Percentiles rank a stretch among this genome's conserved stretches.
Evolutionary conservation across 768 basidiomycete genomes (phyloP).

Genomic region (Hygrophorus russula): DNA sequence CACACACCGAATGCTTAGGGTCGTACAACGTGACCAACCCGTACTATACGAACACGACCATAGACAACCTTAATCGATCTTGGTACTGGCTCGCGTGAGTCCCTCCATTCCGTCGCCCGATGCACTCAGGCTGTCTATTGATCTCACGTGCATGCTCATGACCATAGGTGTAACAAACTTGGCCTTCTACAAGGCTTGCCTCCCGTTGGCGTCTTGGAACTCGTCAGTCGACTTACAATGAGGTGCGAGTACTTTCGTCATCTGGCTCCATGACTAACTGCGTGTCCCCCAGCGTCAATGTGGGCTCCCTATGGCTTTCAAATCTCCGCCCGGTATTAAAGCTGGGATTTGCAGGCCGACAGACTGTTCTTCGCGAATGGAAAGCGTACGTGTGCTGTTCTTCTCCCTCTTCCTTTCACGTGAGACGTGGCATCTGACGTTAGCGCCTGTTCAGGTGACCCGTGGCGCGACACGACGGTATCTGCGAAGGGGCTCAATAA

Average conservation of each 20-base stretch:
- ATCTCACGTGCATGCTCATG: constrained; percentile 1
- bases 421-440: no score
- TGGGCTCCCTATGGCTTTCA: constrained; percentile 48
- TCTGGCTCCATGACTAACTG: not conserved
- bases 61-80: constrained; percentile 48
- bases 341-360: no score
- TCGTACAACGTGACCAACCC: constrained; percentile 26
- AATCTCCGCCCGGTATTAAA: constrained; percentile 13
- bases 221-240: constrained; percentile 47
- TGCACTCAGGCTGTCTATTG: not conserved
- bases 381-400: no score
- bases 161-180: constrained; percentile 55
- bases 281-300: constrained; percentile 44
- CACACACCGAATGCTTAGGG: constrained; percentile 28
- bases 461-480: no score
- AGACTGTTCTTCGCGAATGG: no score
- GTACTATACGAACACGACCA: constrained; percentile 41
- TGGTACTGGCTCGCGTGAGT: constrained; percentile 65
- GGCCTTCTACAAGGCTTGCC: constrained; percentile 46
- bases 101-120: not conserved
- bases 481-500: no score
- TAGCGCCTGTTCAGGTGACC: no score
- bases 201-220: constrained; percentile 23
- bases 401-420: constrained; percentile 15
- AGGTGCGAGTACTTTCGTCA: constrained; percentile 20